Conservation (phyloP, 306 rosid species). For the Acacia melanoxylon region DNA sequence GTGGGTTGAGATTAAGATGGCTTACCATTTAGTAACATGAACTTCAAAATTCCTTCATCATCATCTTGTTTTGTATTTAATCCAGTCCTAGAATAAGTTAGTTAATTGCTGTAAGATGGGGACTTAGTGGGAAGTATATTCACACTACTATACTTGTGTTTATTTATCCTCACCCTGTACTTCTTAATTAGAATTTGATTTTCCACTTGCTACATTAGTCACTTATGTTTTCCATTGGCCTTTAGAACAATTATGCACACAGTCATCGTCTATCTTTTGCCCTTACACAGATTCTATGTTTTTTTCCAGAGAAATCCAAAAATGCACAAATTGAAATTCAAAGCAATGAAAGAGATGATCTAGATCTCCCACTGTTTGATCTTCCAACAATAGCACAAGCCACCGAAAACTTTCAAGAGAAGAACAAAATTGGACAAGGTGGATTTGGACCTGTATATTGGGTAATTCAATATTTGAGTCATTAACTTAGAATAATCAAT, state of each 20-base stretch:
- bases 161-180: background rate
- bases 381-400: background rate
- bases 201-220: background rate
- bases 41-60: background rate
- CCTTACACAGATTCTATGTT: background rate
- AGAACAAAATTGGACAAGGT: conserved; percentile 20
- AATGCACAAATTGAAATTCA: background rate
- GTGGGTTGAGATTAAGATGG: background rate
- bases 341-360: background rate
- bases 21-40: background rate
- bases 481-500: background rate
- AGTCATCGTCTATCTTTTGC: background rate
- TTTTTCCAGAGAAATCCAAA: background rate
- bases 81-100: background rate
- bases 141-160: background rate
- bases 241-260: background rate
- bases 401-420: background rate
- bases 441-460: conserved; percentile 30
- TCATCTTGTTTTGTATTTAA: background rate
- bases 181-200: background rate
- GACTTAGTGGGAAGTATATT: background rate
- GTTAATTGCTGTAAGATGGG: background rate
- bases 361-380: conserved; percentile 36
- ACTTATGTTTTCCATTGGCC: background rate
- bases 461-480: background rate